phyloP scores from a whole-genome alignment of 1,284 basidiomycete species.

The Hypsizygus ulmarius region DNA sequence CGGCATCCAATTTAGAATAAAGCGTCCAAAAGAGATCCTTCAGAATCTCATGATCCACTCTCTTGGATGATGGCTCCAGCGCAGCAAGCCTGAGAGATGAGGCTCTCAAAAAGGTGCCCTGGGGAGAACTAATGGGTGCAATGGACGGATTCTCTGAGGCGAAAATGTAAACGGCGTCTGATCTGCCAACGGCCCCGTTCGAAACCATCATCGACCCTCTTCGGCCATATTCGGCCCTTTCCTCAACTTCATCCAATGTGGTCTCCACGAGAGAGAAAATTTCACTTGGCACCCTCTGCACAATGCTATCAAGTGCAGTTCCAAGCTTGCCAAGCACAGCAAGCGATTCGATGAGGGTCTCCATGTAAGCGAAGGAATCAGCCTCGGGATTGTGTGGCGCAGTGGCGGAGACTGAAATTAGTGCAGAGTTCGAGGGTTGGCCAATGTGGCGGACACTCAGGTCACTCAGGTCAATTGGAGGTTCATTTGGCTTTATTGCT shows the following conservation, averaged over 20 bases:
- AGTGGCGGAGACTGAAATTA: slow-evolving; percentile 8
- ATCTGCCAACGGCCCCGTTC: slow-evolving; percentile 32
- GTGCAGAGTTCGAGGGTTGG: slow-evolving; percentile 9
- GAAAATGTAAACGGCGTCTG: slow-evolving; percentile 55
- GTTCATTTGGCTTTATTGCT: slow-evolving; percentile 75
- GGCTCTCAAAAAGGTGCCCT: slow-evolving; percentile 38
- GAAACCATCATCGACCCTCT: slow-evolving; percentile 46
- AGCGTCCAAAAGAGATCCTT: slow-evolving; percentile 97
- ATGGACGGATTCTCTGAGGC: slow-evolving; percentile 33
- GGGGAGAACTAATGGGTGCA: slow-evolving; percentile 20
- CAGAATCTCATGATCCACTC: slow-evolving; percentile 81
- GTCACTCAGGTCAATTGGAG: slow-evolving; percentile 71
- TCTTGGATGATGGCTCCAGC: slow-evolving; percentile 73
- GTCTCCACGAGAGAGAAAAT: slow-evolving; percentile 84
- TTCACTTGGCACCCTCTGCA: slow-evolving; percentile 84
- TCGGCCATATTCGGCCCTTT: slow-evolving; percentile 75
- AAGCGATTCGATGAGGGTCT: slow-evolving; percentile 90
- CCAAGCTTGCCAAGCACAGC: slow-evolving; percentile 90
- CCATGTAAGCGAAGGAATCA: slow-evolving; percentile 93
- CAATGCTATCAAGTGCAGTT: slow-evolving; percentile 78
- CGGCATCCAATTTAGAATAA: slow-evolving; percentile 94
- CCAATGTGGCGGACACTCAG: slow-evolving; percentile 35
- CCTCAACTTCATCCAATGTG: slow-evolving; percentile 90
- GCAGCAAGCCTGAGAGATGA: slow-evolving; percentile 69
- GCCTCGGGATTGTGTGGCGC: slow-evolving; percentile 74